Evolutionary conservation across 768 basidiomycete genomes (phyloP), one percentile per base, ranked within the genome.

Genomic region (Boletus subparvulus): DNA sequence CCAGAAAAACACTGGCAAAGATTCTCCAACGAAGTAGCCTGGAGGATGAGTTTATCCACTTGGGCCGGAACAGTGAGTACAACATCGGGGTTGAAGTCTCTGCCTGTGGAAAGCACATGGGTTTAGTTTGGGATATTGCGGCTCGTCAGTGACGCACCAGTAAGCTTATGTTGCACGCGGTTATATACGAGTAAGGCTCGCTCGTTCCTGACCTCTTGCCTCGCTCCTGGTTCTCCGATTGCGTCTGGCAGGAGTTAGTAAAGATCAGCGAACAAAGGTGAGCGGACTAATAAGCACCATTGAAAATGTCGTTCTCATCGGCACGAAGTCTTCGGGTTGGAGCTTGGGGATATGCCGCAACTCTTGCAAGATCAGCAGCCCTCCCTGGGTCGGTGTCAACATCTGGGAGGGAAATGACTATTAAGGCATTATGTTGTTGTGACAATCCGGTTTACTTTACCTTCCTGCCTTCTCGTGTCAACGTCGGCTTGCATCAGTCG

Each of bases 1-100:
- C 94, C 94, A 59, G 93, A 91, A 78, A 96, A 97, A 67, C 93
- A 94, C 70, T 96, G 95, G 70, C 94, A 97, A 3, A 98, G 83
- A 70, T 98, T 97, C 72, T 98, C 95, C 43, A 98, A 72, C 14
- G 92, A 88, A 5, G 91, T 97, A 6, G 97, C 93, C 71, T 98
- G 93, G 60, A 87, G 81, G 60, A 99, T 98, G 51, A 99, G 78
- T 70, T 90, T 88, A 67, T 94, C 92, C 13, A 99, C 97, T 72
- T 99, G 97, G 11, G 78, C 82, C 26, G 79, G 75, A n/a, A 98
- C 90, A 10, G 80, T 75, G 46, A 98, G 78, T 1, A 79, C 77
- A 46, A 84, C 75, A 6, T 92, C 86, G 0, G 93, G 90, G 66
- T 96, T 91, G 78, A 98, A 98, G 69, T 99, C 97, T 53, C 86